Conservation (phyloP, 352 stramenopile genomes). For the Aphanomyces invadans region DNA sequence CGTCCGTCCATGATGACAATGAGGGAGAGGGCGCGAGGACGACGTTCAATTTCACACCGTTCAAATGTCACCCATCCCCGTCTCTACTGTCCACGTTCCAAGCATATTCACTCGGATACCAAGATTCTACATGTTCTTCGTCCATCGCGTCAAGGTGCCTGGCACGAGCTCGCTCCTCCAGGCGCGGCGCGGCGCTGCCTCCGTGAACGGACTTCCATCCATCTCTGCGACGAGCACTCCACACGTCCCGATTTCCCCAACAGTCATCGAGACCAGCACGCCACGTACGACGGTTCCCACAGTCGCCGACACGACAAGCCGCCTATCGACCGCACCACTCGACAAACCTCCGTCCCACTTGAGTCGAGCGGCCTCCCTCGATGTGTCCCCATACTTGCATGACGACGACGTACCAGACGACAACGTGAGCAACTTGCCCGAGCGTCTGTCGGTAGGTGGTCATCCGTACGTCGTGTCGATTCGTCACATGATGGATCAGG, state of each 20-base stretch:
- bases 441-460: neutral
- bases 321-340: neutral
- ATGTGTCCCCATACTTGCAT: neutral
- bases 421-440: neutral
- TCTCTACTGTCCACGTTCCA: neutral
- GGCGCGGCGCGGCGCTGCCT: neutral
- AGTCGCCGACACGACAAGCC: neutral
- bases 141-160: neutral
- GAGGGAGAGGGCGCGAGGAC: too few relatives aligned
- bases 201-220: neutral
- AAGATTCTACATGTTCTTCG: slow-evolving; percentile 7
- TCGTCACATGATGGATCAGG: neutral
- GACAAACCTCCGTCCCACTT: neutral
- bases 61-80: neutral
- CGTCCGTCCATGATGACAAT: too few relatives aligned
- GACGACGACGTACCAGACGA: neutral
- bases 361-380: neutral
- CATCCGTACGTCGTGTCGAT: too few relatives aligned
- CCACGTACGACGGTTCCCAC: neutral
- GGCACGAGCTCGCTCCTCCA: neutral
- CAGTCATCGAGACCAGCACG: neutral
- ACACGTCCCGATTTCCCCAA: too few relatives aligned
- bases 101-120: too few relatives aligned
- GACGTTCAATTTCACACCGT: too few relatives aligned
- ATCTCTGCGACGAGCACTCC: neutral